A percentile compares a stretch with the other conserved stretches of the same genome.
Evolutionary conservation across 768 basidiomycete species (phyloP).

Genomic region (Pulveroboletus frians): DNA sequence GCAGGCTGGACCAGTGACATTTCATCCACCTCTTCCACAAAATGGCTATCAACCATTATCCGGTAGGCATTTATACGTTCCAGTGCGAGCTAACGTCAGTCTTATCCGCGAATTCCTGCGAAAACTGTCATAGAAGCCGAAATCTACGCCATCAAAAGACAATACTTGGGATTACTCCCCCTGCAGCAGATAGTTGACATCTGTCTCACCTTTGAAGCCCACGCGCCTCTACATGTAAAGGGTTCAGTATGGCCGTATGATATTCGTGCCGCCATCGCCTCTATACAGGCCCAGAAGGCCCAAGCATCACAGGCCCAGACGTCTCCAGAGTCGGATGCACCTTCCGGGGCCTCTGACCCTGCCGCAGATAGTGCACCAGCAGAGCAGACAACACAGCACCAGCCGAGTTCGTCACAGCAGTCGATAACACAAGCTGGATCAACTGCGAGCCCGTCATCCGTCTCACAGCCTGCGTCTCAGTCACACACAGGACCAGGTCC

Average conservation of each 20-base stretch:
- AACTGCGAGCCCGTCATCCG: constrained; percentile 15
- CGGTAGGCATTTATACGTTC: constrained; percentile 28
- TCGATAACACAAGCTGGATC: constrained; percentile 21
- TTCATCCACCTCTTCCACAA: constrained; percentile 35
- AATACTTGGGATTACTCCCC: constrained; percentile 64
- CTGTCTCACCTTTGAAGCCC: constrained; percentile 64
- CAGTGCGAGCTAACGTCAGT: constrained; percentile 12
- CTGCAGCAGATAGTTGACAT: constrained; percentile 74
- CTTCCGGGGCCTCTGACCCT: constrained; percentile 11
- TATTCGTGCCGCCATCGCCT: constrained; percentile 57
- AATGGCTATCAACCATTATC: constrained; percentile 33
- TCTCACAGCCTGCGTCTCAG: constrained; percentile 17
- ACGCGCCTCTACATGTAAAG: constrained; percentile 62
- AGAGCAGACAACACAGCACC: constrained; percentile 12
- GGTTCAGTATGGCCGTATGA: constrained; percentile 70
- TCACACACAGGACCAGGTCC: constrained; percentile 23
- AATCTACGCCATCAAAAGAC: constrained; percentile 59
- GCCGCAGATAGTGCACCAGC: constrained; percentile 10
- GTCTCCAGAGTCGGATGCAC: constrained; percentile 8
- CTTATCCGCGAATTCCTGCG: constrained; percentile 27
- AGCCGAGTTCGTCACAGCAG: constrained; percentile 17
- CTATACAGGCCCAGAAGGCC: constrained; percentile 34
- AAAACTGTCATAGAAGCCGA: constrained; percentile 34
- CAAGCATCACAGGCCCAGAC: constrained; percentile 20
- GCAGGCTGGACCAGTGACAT: constrained; percentile 44